Percentiles rank a stretch among this genome's conserved stretches.
These are phyloP conservation scores for Quercus aquifolioides DNA, from an alignment of 306 rosid genomes.

Conservation along the genomic window DNA sequence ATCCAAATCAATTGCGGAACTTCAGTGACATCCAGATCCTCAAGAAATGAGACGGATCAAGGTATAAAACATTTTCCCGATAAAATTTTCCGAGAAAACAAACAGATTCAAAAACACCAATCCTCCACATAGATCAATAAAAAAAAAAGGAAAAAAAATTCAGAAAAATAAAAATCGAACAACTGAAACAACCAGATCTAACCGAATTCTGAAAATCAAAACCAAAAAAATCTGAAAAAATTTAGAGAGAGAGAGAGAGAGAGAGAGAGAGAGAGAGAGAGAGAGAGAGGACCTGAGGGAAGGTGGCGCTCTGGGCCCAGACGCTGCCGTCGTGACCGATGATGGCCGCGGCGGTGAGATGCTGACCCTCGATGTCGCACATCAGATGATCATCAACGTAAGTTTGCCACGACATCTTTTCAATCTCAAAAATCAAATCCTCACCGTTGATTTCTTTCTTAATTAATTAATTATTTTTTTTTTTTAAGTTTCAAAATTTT, in stretches of 20 bases:
- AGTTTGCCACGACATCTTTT: constrained; percentile 60
- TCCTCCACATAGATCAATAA: neutral
- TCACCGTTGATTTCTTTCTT: neutral
- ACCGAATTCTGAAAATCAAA: neutral
- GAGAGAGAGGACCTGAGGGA: constrained; percentile 43
- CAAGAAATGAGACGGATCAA: neutral
- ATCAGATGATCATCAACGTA: constrained; percentile 62
- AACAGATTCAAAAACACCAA: neutral
- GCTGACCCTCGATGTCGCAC: constrained; percentile 56
- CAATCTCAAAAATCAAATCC: neutral
- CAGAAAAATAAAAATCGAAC: neutral
- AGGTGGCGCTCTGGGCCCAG: constrained; percentile 54
- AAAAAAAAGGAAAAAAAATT: neutral
- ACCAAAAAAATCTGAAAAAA: neutral
- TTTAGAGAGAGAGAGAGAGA: neutral
- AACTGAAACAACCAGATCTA: neutral
- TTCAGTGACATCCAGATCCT: constrained; percentile 4
- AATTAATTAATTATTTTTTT: no score
- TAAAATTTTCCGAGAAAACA: neutral
- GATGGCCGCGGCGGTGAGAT: constrained; percentile 51
- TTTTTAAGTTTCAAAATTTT: no score
- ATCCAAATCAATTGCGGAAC: neutral
- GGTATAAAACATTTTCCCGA: neutral
- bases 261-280: neutral
- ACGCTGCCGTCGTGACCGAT: constrained; percentile 51